Evolutionary conservation across 2,329 filamentous ascomycete genomes (phyloP).

Genomic region (Beauveria sp.): DNA sequence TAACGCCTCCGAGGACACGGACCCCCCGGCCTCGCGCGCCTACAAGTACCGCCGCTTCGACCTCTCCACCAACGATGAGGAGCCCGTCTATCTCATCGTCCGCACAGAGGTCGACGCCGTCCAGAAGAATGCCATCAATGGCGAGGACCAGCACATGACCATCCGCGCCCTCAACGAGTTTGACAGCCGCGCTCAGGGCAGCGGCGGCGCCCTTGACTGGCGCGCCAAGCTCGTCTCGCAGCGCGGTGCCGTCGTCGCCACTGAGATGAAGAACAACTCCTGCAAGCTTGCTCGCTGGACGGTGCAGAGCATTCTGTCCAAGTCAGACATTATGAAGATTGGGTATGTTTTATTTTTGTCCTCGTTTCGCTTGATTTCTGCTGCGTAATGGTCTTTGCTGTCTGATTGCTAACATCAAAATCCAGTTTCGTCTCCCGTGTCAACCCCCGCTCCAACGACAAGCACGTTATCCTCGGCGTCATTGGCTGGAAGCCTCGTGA

Average conservation of each 20-base stretch:
- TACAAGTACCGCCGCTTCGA: constrained; percentile 99
- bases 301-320: constrained; percentile 90
- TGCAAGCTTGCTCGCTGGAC: constrained; percentile 99
- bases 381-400: not conserved
- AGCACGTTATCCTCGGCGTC: constrained; percentile 91
- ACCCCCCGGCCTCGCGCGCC: constrained; percentile 88
- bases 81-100: constrained; percentile 87
- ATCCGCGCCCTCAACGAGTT: constrained; percentile 99
- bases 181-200: constrained; percentile 93
- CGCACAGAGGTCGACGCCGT: constrained; percentile 93
- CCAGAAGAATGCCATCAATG: constrained; percentile 86
- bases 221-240: constrained; percentile 88
- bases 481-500: constrained; percentile 97
- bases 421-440: constrained; percentile 85
- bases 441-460: constrained; percentile 86
- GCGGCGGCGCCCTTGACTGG: constrained; percentile 94
- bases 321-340: constrained; percentile 98
- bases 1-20: constrained; percentile 84
- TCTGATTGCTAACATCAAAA: constrained; percentile 19
- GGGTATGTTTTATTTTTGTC: constrained; percentile 49
- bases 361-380: not conserved
- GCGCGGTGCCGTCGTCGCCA: constrained; percentile 93
- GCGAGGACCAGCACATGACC: constrained; percentile 84
- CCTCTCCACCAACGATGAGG: constrained; percentile 87
- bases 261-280: constrained; percentile 99